phyloP scores from a whole-genome alignment of 2,329 filamentous ascomycete genomes.

The Colletotrichum gloeosporioides region DNA sequence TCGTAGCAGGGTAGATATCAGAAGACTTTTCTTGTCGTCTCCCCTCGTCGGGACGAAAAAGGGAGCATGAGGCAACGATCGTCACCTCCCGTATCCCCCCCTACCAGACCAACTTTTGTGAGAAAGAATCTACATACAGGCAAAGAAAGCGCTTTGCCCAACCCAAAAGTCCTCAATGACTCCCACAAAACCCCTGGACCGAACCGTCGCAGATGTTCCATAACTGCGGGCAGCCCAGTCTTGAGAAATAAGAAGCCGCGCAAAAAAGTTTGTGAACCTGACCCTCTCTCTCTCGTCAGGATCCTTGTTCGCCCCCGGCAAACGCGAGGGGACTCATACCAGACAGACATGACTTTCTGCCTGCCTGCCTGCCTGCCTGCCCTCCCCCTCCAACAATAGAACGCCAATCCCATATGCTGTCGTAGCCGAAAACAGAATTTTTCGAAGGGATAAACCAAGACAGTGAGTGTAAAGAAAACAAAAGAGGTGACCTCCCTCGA shows the following conservation, averaged over 20 bases:
- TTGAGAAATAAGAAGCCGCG: neutral
- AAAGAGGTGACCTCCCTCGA: neutral
- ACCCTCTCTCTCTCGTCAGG: neutral
- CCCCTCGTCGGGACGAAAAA: neutral
- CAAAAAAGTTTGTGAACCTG: neutral
- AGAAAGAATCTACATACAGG: slow-evolving; percentile 1
- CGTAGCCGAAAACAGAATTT: neutral
- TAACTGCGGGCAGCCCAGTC: neutral
- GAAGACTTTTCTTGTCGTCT: neutral
- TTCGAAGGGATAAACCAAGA: neutral
- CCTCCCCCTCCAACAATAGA: neutral
- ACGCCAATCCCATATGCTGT: slow-evolving; percentile 20
- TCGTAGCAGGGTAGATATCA: neutral
- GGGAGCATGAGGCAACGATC: neutral
- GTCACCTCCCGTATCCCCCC: neutral
- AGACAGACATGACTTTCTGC: neutral
- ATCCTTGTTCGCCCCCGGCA: neutral
- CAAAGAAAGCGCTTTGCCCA: neutral
- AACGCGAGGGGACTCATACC: neutral
- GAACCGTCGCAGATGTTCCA: neutral
- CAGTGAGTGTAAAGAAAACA: neutral
- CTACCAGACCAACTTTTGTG: neutral
- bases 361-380: neutral
- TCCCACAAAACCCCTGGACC: neutral
- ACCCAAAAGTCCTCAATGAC: neutral